Evolutionary conservation across 2,329 filamentous ascomycete species (phyloP).

Genomic region (Biscogniauxia mediterranea): DNA sequence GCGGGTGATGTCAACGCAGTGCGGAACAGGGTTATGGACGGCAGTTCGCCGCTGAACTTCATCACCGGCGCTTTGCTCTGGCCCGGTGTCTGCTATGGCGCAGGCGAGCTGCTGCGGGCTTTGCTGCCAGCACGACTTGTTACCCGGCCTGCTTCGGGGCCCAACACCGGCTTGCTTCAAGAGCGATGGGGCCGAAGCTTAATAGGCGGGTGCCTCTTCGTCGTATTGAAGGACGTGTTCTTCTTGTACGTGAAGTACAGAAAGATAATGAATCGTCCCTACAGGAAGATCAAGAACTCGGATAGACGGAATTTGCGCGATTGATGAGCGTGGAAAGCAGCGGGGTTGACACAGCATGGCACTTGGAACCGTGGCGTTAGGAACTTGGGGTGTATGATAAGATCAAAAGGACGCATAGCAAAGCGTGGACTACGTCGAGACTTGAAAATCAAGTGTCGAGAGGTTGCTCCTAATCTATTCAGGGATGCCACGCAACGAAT

Average conservation of each 20-base stretch:
- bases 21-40: slow-evolving; percentile 16
- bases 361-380: not conserved
- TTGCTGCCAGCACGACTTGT: slow-evolving; percentile 69
- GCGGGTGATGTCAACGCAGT: slow-evolving; percentile 19
- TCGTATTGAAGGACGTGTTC: slow-evolving; percentile 73
- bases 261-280: slow-evolving; percentile 54
- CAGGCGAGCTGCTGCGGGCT: slow-evolving; percentile 72
- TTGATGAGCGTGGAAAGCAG: slow-evolving; percentile 1
- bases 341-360: not conserved
- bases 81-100: slow-evolving; percentile 74
- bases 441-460: not conserved
- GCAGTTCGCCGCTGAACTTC: slow-evolving; percentile 38
- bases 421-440: not conserved
- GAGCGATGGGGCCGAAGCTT: slow-evolving; percentile 87
- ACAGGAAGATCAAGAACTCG: slow-evolving; percentile 52
- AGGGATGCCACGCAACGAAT: not conserved
- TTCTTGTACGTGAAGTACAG: slow-evolving; percentile 63
- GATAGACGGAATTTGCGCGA: slow-evolving; percentile 22
- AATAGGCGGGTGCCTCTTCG: slow-evolving; percentile 82
- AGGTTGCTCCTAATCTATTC: not conserved
- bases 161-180: slow-evolving; percentile 66
- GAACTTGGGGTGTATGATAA: not conserved
- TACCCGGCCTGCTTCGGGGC: slow-evolving; percentile 34
- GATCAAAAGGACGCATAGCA: not conserved
- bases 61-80: slow-evolving; percentile 65